phyloP scores from a whole-genome alignment of 2,329 filamentous ascomycete species.

The Calonectria pteridis region DNA sequence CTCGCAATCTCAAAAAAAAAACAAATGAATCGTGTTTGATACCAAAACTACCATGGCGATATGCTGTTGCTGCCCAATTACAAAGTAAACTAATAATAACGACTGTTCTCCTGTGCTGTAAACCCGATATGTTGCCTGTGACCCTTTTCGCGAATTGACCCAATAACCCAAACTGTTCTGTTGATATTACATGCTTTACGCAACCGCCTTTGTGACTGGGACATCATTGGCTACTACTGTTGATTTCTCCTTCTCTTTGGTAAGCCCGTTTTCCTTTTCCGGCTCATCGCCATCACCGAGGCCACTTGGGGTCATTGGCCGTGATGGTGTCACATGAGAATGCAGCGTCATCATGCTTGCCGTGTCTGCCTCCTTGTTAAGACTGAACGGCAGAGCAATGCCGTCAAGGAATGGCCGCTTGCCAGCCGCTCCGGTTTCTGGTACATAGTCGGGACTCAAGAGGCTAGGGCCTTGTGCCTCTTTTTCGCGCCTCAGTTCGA shows the following conservation, averaged over 20 bases:
- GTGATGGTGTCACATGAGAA: conserved; percentile 53
- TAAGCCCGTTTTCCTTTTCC: conserved; percentile 14
- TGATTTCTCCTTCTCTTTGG: conserved; percentile 18
- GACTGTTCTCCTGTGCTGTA: conserved; percentile 27
- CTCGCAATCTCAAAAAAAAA: conserved; percentile 31
- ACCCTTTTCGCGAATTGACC: conserved; percentile 30
- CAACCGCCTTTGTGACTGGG: conserved; percentile 45
- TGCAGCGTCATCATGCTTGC: conserved; percentile 78
- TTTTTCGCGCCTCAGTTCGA: conserved; percentile 56
- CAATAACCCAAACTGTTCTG: conserved; percentile 22
- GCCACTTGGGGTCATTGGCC: conserved; percentile 48
- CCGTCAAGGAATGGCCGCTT: conserved; percentile 77
- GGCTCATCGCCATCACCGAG: conserved; percentile 14
- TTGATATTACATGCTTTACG: conserved; percentile 20
- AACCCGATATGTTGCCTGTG: neutral
- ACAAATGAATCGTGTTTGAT: conserved; percentile 25
- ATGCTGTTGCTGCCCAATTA: conserved; percentile 20
- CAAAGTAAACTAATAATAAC: conserved; percentile 18
- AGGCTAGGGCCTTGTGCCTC: conserved; percentile 57
- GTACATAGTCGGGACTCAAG: conserved; percentile 56
- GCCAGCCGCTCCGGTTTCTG: conserved; percentile 65
- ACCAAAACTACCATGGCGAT: conserved; percentile 15
- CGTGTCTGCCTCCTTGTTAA: conserved; percentile 73
- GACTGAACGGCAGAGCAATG: conserved; percentile 79
- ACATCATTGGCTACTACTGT: conserved; percentile 62